Base-by-base conservation (phyloP, 441 rosid genomes). In the Omphalea diandra region DNA sequence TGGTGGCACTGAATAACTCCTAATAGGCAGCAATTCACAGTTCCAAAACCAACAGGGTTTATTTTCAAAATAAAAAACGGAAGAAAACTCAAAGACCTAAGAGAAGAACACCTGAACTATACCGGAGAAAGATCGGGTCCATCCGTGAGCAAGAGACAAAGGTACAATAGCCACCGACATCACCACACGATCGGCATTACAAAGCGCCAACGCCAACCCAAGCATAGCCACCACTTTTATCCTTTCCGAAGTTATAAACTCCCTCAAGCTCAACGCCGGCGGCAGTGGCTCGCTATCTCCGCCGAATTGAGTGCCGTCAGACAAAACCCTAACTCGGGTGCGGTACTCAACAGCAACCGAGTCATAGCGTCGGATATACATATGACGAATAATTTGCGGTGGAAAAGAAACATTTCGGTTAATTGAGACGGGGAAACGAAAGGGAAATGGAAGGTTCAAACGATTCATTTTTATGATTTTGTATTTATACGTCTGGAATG, bases 121-220 rank as follows among this genome's bases (percentile, higher is more conserved):
- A 75, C 98, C 98, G 69, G 91, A 80, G 80, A 94, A 94, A n/a
- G 98, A 87, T 56, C 89, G 89, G 83, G 93, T 88, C 98, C 98
- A 94, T 4, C 98, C 97, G 60, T 89, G 80, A 72, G 91, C 79
- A 18, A 85, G 76, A 22, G 98, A 88, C 70, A 94, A 74, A 27
- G 97, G 97, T 24, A 91, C 89, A 77, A 94, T 90, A 50, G 94
- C 98, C 29, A 91, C 97, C 24, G 97, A 94, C 98, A 94, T 91
- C 31, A 94, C 96, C 31, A 90, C 98, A 26, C 97, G 89, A 77
- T 94, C 98, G 8, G 98, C 97, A 65, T 94, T 94, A 71, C 98
- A 94, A 1, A 94, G 88, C 32, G 89, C 87, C 69, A 94, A 70
- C 0, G 98, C 88, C 73, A 91, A 82, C 44, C 91, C 97, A 26